Evolutionary conservation across 139 green algal genomes (phyloP).

Genomic region (Chlorella vulgaris): DNA sequence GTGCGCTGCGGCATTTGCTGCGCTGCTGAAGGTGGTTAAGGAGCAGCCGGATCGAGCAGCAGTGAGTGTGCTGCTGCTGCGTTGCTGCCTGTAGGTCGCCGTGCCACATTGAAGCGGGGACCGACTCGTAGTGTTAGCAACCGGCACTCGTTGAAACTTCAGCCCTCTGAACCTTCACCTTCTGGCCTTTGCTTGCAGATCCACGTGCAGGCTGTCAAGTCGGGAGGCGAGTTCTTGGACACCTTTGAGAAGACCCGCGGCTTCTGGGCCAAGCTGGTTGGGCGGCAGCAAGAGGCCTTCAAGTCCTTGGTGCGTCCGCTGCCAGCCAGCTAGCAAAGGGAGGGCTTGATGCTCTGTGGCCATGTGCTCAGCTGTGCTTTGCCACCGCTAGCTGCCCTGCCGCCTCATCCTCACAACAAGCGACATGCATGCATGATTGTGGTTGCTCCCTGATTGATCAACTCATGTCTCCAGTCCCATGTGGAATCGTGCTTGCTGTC

Average conservation of each 20-base stretch:
- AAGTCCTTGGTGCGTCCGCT: background rate
- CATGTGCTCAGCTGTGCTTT: background rate
- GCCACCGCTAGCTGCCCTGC: background rate
- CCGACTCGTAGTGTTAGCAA: too few species aligned
- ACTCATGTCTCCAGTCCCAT: too few species aligned
- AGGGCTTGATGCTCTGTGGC: too few species aligned
- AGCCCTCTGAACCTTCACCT: background rate
- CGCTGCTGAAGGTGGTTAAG: constrained; percentile 1
- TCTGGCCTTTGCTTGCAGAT: background rate
- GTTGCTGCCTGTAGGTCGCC: too few species aligned
- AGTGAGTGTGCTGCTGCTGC: background rate
- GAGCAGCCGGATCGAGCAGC: background rate
- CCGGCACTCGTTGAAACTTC: too few species aligned
- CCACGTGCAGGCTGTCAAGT: constrained; percentile 29
- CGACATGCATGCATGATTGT: background rate
- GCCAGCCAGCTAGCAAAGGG: background rate
- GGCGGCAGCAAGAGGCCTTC: constrained; percentile 13
- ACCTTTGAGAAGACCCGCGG: constrained; percentile 20
- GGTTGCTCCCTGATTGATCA: background rate
- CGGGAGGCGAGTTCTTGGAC: constrained; percentile 37
- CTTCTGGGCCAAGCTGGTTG: constrained; percentile 27
- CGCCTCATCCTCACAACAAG: background rate
- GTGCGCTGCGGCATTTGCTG: background rate
- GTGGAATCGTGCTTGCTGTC: too few species aligned
- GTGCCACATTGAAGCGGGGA: too few species aligned